Percentiles rank a stretch among this genome's conserved stretches.
phyloP scores from a whole-genome alignment of 352 stramenopile species.

The Pythium guiyangense region DNA sequence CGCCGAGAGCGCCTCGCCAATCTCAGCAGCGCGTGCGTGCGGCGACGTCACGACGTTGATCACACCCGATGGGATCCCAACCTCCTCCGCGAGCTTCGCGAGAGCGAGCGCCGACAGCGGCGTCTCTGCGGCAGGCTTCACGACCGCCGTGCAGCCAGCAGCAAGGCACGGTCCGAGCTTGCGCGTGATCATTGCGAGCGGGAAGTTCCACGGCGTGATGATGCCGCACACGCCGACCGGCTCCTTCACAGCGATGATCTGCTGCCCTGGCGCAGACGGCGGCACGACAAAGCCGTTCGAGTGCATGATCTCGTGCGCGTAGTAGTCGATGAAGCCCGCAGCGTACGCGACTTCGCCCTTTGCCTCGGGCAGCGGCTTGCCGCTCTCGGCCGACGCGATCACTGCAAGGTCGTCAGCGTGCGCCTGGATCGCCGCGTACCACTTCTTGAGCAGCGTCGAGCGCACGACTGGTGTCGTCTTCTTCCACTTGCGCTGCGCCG shows the following conservation, averaged over 20 bases:
- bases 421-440: constrained; percentile 60
- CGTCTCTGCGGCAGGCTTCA: constrained; percentile 97
- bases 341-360: constrained; percentile 94
- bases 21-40: constrained; percentile 54
- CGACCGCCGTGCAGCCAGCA: constrained; percentile 92
- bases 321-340: constrained; percentile 95
- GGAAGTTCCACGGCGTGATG: constrained; percentile 99
- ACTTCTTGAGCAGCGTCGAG: constrained; percentile 77
- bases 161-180: constrained; percentile 93
- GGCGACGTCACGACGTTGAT: constrained; percentile 85
- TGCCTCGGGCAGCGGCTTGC: constrained; percentile 95
- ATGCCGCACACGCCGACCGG: constrained; percentile 94
- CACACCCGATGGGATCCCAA: constrained; percentile 81
- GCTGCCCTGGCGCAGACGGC: constrained; percentile 35
- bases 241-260: constrained; percentile 84
- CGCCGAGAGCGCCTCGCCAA: constrained; percentile 76
- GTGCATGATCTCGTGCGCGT: constrained; percentile 93
- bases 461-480: constrained; percentile 63
- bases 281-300: constrained; percentile 81
- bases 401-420: constrained; percentile 77
- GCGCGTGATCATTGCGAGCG: constrained; percentile 96
- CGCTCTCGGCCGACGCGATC: constrained; percentile 97
- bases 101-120: constrained; percentile 94
- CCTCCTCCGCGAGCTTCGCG: constrained; percentile 84
- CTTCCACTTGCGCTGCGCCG: constrained; percentile 68